phyloP scores from a whole-genome alignment of 139 green algal genomes.

The Tetradesmus lagerheimii region DNA sequence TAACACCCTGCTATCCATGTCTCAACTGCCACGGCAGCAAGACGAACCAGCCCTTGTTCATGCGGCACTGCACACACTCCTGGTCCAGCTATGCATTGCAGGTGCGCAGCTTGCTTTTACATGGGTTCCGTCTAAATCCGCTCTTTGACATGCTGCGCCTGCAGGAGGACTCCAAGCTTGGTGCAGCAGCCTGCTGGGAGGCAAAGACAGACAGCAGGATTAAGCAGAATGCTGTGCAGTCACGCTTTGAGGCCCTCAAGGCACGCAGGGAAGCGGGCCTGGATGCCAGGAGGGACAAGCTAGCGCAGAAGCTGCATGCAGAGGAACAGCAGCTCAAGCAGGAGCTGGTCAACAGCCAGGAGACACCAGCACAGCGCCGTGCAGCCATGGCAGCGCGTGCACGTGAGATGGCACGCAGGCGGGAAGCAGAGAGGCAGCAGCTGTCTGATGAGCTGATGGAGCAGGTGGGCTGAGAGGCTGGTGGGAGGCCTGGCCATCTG shows the following conservation, averaged over 20 bases:
- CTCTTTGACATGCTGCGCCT: background rate
- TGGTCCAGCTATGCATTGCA: too few relatives aligned
- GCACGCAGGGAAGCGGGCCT: slow-evolving; percentile 49
- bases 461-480: background rate
- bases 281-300: slow-evolving; percentile 51
- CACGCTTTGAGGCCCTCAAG: slow-evolving; percentile 59
- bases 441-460: slow-evolving; percentile 56
- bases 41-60: too few relatives aligned
- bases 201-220: slow-evolving; percentile 50
- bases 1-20: background rate
- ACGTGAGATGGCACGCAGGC: slow-evolving; percentile 49
- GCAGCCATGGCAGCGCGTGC: slow-evolving; percentile 63
- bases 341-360: slow-evolving; percentile 66
- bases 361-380: slow-evolving; percentile 68
- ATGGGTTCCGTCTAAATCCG: too few relatives aligned
- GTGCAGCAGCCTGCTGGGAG: slow-evolving; percentile 45
- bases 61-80: too few relatives aligned
- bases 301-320: slow-evolving; percentile 71
- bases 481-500: background rate
- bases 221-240: slow-evolving; percentile 45
- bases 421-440: slow-evolving; percentile 65
- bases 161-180: slow-evolving; percentile 46
- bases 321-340: slow-evolving; percentile 91
- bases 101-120: too few relatives aligned
- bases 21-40: background rate